Evolutionary conservation across 1,139 yeast genomes (phyloP).

Genomic region (Hyphopichia wangnamkhiaoensis): DNA sequence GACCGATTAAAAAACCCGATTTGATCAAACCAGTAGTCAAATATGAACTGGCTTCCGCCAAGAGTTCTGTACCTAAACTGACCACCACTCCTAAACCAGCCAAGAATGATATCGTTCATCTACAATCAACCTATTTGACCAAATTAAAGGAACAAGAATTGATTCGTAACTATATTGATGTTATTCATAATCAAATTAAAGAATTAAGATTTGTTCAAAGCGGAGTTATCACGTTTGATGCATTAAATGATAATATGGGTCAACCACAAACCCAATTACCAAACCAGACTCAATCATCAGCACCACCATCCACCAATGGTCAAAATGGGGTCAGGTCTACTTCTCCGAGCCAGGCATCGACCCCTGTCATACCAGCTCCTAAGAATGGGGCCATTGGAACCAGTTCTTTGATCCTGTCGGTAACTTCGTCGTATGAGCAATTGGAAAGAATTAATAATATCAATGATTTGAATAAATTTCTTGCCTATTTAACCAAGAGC

Average conservation of each 20-base stretch:
- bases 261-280: conserved; percentile 8
- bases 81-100: conserved; percentile 14
- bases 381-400: no score
- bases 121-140: conserved; percentile 36
- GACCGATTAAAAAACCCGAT: no score
- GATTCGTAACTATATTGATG: conserved; percentile 46
- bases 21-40: no score
- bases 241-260: conserved; percentile 25
- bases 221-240: conserved; percentile 49
- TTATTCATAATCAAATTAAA: conserved; percentile 45
- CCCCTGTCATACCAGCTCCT: no score
- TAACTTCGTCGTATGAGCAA: conserved; percentile 25
- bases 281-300: conserved; percentile 8
- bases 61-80: no score
- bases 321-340: no score
- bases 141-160: conserved; percentile 48
- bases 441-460: conserved; percentile 43
- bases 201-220: conserved; percentile 48
- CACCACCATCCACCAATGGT: no score
- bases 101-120: conserved; percentile 20
- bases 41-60: no score
- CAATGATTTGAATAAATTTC: conserved; percentile 44
- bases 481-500: conserved; percentile 41
- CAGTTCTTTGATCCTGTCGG: no score
- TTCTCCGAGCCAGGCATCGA: no score